Evolutionary conservation across 768 basidiomycete species (phyloP).

Genomic region (Trametes gibbosa): DNA sequence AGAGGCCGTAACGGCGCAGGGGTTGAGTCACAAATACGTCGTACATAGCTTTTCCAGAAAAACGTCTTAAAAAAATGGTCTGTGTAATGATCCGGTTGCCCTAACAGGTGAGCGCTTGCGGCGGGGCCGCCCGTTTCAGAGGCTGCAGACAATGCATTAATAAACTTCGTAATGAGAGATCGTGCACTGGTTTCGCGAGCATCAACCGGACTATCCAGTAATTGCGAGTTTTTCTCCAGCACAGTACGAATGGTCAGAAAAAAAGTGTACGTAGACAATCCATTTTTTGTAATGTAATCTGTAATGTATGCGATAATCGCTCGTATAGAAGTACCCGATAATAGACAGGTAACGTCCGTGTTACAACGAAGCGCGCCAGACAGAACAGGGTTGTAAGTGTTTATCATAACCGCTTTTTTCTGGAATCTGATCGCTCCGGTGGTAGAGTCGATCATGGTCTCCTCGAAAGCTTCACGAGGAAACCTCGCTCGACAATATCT

Average conservation of each 20-base stretch:
- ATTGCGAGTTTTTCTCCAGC: neutral
- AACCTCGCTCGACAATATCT: neutral
- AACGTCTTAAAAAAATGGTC: neutral
- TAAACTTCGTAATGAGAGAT: neutral
- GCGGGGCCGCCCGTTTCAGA: neutral
- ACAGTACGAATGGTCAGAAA: neutral
- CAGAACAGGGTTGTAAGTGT: neutral
- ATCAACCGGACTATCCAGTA: neutral
- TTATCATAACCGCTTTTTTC: neutral
- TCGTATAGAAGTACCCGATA: conserved; percentile 16
- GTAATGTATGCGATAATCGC: conserved; percentile 18
- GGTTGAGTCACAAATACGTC: neutral
- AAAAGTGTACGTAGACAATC: conserved; percentile 9
- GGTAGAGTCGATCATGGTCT: neutral
- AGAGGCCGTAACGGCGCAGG: neutral
- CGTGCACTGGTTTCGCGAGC: neutral
- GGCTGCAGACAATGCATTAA: neutral
- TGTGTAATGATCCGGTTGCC: neutral
- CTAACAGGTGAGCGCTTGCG: neutral
- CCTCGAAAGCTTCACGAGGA: neutral
- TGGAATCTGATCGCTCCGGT: neutral
- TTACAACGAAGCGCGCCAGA: conserved; percentile 5
- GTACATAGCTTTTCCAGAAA: neutral
- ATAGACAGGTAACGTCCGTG: conserved; percentile 21
- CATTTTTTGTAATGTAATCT: conserved; percentile 19